These are phyloP conservation scores for Lactarius hatsudake DNA, from an alignment of 768 basidiomycete species.

Conservation along the genomic window DNA sequence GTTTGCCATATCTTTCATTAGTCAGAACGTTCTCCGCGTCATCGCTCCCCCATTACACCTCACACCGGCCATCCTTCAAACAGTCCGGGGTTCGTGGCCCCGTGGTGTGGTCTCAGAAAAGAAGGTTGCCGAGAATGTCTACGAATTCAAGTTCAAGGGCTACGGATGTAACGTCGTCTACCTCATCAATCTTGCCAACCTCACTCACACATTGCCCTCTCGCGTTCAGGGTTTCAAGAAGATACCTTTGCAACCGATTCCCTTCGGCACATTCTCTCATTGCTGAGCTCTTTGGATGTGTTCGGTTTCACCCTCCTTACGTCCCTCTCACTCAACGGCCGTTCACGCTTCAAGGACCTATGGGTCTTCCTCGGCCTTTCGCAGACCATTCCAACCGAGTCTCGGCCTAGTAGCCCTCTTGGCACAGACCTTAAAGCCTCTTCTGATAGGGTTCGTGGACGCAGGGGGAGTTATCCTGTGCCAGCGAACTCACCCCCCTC, in stretches of 20 bases:
- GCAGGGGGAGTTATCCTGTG: conserved; percentile 13
- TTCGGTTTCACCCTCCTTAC: conserved; percentile 67
- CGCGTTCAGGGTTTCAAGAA: conserved; percentile 66
- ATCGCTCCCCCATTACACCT: conserved; percentile 72
- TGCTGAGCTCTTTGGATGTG: conserved; percentile 63
- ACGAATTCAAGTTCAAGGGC: conserved; percentile 79
- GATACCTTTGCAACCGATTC: conserved; percentile 75
- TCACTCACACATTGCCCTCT: conserved; percentile 9
- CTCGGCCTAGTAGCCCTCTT: conserved; percentile 35
- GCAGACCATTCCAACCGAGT: conserved; percentile 36
- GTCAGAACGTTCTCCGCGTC: conserved; percentile 65
- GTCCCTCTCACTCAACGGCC: conserved; percentile 68
- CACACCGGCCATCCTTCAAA: conserved; percentile 79
- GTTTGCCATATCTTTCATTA: conserved; percentile 73
- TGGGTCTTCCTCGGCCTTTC: conserved; percentile 70
- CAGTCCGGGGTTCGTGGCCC: conserved; percentile 75
- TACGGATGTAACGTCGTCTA: conserved; percentile 59
- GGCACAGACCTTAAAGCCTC: conserved; percentile 34
- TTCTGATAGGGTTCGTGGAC: conserved; percentile 19
- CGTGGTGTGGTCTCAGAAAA: conserved; percentile 76
- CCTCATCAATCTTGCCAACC: conserved; percentile 23
- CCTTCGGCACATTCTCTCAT: conserved; percentile 62
- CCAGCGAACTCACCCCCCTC: conserved; percentile 2
- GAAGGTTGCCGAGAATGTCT: conserved; percentile 67
- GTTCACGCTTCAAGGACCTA: conserved; percentile 70